Evolutionary conservation across 2,329 filamentous ascomycete genomes (phyloP).

Genomic region (Lasiodiplodia theobromae): DNA sequence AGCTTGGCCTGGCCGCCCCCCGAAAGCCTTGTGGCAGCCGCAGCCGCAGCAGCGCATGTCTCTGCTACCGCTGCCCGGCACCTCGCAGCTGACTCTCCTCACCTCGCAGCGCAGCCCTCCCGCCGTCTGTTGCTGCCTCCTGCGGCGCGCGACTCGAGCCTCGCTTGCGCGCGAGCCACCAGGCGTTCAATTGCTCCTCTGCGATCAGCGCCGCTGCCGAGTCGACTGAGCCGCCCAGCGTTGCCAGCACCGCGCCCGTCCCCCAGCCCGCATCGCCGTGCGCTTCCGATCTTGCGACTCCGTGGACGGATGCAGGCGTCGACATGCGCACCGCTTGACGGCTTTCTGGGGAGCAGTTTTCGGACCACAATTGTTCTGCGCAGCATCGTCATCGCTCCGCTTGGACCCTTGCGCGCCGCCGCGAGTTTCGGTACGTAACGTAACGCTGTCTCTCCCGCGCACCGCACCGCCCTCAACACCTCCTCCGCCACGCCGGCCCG

Average conservation of each 20-base stretch:
- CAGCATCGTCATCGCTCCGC: constrained; percentile 19
- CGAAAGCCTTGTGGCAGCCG: constrained; percentile 26
- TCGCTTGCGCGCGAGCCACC: constrained; percentile 27
- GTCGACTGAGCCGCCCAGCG: constrained; percentile 24
- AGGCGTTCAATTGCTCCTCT: constrained; percentile 26
- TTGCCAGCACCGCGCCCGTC: constrained; percentile 24
- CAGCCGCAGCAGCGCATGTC: constrained; percentile 24
- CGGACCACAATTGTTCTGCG: constrained; percentile 25
- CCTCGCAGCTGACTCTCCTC: constrained; percentile 21
- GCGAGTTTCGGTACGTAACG: constrained; percentile 27
- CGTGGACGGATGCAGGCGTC: constrained; percentile 25
- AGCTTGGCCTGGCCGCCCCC: constrained; percentile 15
- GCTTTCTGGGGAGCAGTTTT: constrained; percentile 16
- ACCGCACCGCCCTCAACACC: constrained; percentile 24
- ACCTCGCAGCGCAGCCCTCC: constrained; percentile 4
- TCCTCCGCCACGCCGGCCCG: background rate
- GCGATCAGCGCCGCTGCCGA: constrained; percentile 28
- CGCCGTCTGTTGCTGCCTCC: constrained; percentile 8
- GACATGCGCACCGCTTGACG: constrained; percentile 29
- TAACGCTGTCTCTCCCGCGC: constrained; percentile 14
- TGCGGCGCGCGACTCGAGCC: constrained; percentile 18
- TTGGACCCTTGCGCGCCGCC: constrained; percentile 22
- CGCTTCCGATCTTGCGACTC: constrained; percentile 25
- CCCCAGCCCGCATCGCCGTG: constrained; percentile 23
- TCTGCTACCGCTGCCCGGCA: constrained; percentile 23